Base-by-base conservation (phyloP, 768 basidiomycete genomes). In the Hebeloma cylindrosporum region DNA sequence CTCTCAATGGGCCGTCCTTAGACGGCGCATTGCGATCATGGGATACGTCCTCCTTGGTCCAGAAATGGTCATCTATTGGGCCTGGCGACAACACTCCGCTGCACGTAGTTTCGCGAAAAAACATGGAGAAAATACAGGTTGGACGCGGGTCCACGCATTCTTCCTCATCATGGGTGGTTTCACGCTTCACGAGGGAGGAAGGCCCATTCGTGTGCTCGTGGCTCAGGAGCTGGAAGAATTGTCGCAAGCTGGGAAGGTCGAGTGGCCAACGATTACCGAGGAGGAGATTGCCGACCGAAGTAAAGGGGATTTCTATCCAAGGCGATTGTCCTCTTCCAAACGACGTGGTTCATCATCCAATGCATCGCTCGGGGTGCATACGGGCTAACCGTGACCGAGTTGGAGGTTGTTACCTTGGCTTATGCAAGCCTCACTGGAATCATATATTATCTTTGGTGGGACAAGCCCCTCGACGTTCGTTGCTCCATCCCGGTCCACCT, bases 241-340 rank as follows among this genome's bases (percentile, higher is more conserved):
- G n/a, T 46, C 53, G 25, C 29, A 44, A n/a, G 23, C 48, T 9
- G 43, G 47, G 5, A 43, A 40, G 5, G 52, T 58, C 14, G 44
- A 49, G n/a, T 46, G 51, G 30, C 60, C 53, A 1, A 40, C 30
- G 4, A 50, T 57, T n/a, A 58, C 56, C 3, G 45, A 51, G 35
- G 42, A 51, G 8, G 55, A 59, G 22, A 55, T 61, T 10, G 41
- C 42, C 35, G 60, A 63, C 47, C 49, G 51, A 28, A 61, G 60
- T 55, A 71, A 71, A 51, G 65, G 62, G 3, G 62, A 70, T 37
- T 43, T 40, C 1, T 72, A 3, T 57, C 68, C 2, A 73, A 73
- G 33, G 58, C 47, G 0, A 17, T 70, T 4, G 62, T 65, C 8
- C 23, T 68, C 9, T 17, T 60, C 3, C 72, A 73, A 38, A 59